Percentiles rank a stretch among this genome's conserved stretches.
Evolutionary conservation across 169 alveolate species (phyloP).

Genomic region (Eimeria maxima): DNA sequence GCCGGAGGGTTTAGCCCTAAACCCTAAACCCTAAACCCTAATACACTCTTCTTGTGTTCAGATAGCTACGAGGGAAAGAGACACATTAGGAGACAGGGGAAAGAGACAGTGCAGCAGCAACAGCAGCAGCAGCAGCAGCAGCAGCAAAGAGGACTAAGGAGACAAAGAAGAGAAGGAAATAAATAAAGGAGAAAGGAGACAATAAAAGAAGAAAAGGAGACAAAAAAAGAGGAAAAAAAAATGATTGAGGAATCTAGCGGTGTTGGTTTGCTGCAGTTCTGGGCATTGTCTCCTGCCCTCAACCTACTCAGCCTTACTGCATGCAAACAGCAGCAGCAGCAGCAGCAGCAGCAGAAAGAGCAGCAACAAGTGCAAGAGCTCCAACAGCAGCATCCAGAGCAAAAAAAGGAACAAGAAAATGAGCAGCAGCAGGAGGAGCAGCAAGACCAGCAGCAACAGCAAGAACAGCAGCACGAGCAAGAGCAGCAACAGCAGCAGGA

Average conservation of each 20-base stretch:
- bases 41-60: not conserved
- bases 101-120: not conserved
- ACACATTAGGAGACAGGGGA: no score
- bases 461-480: not conserved
- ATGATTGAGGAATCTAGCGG: slow-evolving; percentile 62
- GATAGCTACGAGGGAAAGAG: no score
- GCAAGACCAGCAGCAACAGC: not conserved
- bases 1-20: not conserved
- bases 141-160: not conserved
- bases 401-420: not conserved
- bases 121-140: not conserved
- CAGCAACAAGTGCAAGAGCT: no score
- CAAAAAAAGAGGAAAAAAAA: no score
- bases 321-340: not conserved
- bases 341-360: no score
- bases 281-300: slow-evolving; percentile 74
- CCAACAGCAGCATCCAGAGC: not conserved
- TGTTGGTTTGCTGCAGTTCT: slow-evolving; percentile 49
- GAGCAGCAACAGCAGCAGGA: not conserved
- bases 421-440: not conserved
- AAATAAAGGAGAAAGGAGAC: no score
- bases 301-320: not conserved
- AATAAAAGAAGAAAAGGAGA: no score
- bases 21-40: not conserved
- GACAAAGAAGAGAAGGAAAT: not conserved